Evolutionary conservation across 2,329 filamentous ascomycete genomes (phyloP), one percentile per base, ranked within the genome.

Genomic region (Karstenula rhodostoma): DNA sequence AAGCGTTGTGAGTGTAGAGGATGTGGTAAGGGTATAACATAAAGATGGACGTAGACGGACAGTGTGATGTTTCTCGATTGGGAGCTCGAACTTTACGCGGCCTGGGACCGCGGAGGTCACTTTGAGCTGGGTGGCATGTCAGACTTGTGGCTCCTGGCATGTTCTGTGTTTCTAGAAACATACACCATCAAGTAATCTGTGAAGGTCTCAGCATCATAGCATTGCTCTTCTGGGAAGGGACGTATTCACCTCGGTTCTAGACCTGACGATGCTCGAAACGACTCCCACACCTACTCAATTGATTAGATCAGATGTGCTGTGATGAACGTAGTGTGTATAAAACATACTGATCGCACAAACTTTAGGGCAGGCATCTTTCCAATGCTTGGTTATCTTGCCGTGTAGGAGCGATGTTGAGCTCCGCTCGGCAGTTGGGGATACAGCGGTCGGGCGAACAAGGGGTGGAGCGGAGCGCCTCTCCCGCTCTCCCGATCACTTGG

Each of bases 201-300:
- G 15, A 35, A 10, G 3, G 3, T 23, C 10, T 50, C 4, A 42
- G 63, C 17, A 64, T 58, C 33, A n/a, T 7, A 43, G 19, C 43
- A 10, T 5, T 44, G 9, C 35, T 33, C 13, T 22, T n/a, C 42
- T 40, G 1, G 5, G 22, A 19, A 29, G 13, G 19, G 27, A 40
- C 56, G 32, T 29, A 55, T 46, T 48, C 82, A 96, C 94, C 91
- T 91, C 76, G 93, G 93, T 78, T 97, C 94, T 22, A 98, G 81
- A 7, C 94, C 94, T 5, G 93, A 97, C 65, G 92, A 91, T 67
- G 87, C 86, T 81, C 91, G 87, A 78, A 97, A 97, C 1, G 92
- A 94, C 76, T 91, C 90, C 83, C 93, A 86, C 49, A 96, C 92
- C 92, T 95, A 60, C 19, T 60, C 42, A 51, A 56, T 56, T 22